Evolutionary conservation across 129 eudicot genomes (phyloP).

Genomic region (Centella asiatica): DNA sequence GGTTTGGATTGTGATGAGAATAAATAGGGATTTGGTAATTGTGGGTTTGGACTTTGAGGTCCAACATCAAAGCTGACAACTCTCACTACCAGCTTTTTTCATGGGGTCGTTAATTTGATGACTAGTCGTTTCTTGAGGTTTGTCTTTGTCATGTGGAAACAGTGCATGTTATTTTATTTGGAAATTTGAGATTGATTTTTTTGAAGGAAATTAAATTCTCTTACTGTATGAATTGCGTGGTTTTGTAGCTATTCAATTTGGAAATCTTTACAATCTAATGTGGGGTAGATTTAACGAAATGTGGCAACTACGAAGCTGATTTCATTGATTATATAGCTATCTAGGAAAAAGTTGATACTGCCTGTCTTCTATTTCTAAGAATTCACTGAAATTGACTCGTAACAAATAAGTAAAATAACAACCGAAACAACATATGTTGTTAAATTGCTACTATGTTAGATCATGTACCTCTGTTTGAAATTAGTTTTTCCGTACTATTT

Average conservation of each 20-base stretch:
- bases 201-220: too few relatives aligned
- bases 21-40: conserved; percentile 23
- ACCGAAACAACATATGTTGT: too few relatives aligned
- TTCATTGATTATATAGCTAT: too few relatives aligned
- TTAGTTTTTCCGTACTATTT: too few relatives aligned
- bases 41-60: neutral
- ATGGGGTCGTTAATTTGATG: neutral
- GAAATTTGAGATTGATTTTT: neutral
- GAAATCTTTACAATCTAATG: neutral
- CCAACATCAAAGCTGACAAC: conserved; percentile 16
- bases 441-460: too few relatives aligned
- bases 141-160: neutral
- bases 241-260: neutral
- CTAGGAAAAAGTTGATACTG: too few relatives aligned
- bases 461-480: too few relatives aligned
- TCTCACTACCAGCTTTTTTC: neutral
- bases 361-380: too few relatives aligned
- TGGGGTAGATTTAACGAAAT: neutral
- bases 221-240: neutral
- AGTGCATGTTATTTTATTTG: neutral
- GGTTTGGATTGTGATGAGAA: conserved; percentile 12
- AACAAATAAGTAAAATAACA: too few relatives aligned
- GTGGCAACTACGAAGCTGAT: neutral
- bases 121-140: neutral
- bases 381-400: too few relatives aligned